Conservation (phyloP, 2,329 filamentous ascomycete genomes). For the Cryphonectria parasitica region DNA sequence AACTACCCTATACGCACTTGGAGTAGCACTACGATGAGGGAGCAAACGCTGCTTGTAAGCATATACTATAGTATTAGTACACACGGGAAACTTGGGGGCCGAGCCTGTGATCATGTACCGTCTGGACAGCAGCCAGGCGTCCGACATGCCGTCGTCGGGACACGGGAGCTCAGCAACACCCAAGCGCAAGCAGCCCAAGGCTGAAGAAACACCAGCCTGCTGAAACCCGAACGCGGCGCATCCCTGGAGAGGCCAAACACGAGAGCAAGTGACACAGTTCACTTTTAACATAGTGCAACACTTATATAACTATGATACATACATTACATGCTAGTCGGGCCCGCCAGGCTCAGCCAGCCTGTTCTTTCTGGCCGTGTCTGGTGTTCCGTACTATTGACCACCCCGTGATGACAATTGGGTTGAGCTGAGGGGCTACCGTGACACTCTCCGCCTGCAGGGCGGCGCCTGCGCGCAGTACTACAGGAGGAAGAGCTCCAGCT, state of each 20-base stretch:
- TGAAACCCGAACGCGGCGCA: background rate
- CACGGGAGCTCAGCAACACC: background rate
- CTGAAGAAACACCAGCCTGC: background rate
- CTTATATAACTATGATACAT: background rate
- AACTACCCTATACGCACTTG: background rate
- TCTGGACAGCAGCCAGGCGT: background rate
- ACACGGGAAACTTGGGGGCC: background rate
- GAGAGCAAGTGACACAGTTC: background rate
- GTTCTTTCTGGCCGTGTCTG: background rate
- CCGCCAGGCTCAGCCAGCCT: background rate
- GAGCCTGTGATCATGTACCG: background rate
- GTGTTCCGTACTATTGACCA: background rate
- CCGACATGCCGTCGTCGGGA: constrained; percentile 1
- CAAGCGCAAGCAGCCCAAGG: background rate
- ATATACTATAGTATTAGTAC: background rate
- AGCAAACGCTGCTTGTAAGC: too few species aligned
- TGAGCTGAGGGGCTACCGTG: too few species aligned
- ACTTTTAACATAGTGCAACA: too few species aligned
- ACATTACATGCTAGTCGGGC: background rate
- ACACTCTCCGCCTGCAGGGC: too few species aligned
- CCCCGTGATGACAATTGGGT: too few species aligned
- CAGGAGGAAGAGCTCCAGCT: background rate
- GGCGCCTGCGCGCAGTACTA: too few species aligned
- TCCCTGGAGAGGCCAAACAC: background rate
- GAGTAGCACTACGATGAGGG: background rate